Base-by-base conservation (phyloP, 805 yeast genomes). In the Candida sphagnicola region DNA sequence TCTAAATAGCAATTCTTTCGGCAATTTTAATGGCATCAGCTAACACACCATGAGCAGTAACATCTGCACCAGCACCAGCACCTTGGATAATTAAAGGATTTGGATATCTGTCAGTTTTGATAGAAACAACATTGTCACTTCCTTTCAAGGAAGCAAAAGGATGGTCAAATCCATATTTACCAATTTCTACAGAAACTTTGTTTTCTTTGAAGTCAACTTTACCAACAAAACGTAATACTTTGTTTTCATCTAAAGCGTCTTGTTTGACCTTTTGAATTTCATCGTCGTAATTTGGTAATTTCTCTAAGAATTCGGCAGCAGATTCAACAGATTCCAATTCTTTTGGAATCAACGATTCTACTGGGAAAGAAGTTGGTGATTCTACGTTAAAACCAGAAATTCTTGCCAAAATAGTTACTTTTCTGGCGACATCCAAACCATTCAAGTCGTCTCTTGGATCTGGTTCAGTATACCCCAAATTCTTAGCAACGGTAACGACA, bases 401-500 rank as follows among this genome's bases (percentile, higher is more conserved):
- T 73, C 99, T 85, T 34, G 96, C 95, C 46, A 93, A 77, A 48
- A 93, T 93, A 18, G 99, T 89, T 21, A 93, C 96, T 65, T 93
- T 93, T 76, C 99, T 84, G 31, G 99, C 99, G 44, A 93, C 96
- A 59, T 93, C 99, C 60, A 93, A 75, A 39, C 99, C 99, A 63
- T 91, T 93, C 64, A 93, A 78, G 61, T 93, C 99, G 62, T 93
- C 99, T 68, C 99, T 83, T 64, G 99, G 99, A 63, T 93, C 99
- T 35, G 99, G 99, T 68, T 93, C 99, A 30, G 97, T 91, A 76
- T 88, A 93, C 37, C 99, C 99, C 48, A 88, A 72, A 37, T 80
- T 66, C 67, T 91, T 91, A 38, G 99, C 99, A 34, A 80, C 80
- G 46, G 76, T 72, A 42, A 93, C 98, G 36, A 93, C 82, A 39